These are phyloP conservation scores for Aspergillus tubingensis DNA, from an alignment of 2,329 filamentous ascomycete species.

Conservation along the genomic window DNA sequence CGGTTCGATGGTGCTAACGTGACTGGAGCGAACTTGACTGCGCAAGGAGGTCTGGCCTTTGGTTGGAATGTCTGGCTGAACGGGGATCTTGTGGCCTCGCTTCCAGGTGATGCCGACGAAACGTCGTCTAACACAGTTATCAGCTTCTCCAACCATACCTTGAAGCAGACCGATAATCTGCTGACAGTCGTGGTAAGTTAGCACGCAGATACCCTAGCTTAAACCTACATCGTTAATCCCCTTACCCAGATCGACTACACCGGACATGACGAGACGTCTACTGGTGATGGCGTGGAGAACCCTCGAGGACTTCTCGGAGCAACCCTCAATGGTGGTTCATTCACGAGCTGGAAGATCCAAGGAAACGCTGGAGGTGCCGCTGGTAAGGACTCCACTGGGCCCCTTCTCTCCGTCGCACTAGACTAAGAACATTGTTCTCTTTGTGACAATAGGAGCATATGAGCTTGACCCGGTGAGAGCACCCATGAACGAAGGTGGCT, in stretches of 20 bases:
- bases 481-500: conserved; percentile 59
- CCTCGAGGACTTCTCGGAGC: conserved; percentile 10
- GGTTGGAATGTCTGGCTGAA: conserved; percentile 16
- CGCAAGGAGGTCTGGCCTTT: conserved; percentile 6
- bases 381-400: neutral
- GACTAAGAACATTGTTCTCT: neutral
- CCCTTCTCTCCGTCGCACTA: neutral
- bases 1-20: conserved; percentile 9
- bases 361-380: conserved; percentile 12
- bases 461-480: conserved; percentile 53
- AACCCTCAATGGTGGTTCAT: neutral
- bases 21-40: conserved; percentile 2
- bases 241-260: conserved; percentile 6
- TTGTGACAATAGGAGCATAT: conserved; percentile 15
- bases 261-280: conserved; percentile 11
- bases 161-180: conserved; percentile 8
- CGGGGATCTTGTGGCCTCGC: conserved; percentile 1
- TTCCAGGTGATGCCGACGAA: neutral
- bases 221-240: neutral
- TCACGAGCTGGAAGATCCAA: conserved; percentile 12
- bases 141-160: neutral
- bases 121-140: neutral
- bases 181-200: conserved; percentile 6
- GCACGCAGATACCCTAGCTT: neutral
- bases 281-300: conserved; percentile 5